These are phyloP conservation scores for Patellifolia procumbens DNA, from an alignment of 179 eudicot species.

Conservation along the genomic window DNA sequence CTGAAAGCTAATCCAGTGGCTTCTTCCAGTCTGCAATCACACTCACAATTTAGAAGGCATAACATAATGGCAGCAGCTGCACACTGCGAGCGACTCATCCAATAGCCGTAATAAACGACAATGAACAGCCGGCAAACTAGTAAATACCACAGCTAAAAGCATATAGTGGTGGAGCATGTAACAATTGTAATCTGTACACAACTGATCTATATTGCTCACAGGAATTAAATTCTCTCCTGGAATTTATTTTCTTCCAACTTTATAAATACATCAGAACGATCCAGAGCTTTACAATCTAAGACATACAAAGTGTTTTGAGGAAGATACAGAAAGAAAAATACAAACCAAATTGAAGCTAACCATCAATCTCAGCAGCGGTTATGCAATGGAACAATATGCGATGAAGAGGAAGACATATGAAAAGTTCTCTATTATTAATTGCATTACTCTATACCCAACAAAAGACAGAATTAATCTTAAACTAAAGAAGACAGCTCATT, in stretches of 20 bases:
- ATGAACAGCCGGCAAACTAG: neutral
- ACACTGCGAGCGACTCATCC: neutral
- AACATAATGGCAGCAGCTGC: constrained; percentile 15
- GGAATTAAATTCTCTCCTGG: neutral
- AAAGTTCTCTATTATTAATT: no score
- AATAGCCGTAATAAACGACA: neutral
- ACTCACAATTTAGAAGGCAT: constrained; percentile 22
- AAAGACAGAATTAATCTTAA: neutral
- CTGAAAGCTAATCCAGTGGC: constrained; percentile 86
- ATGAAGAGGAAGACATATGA: neutral
- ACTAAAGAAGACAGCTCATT: neutral
- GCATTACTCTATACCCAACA: neutral
- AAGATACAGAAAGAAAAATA: neutral
- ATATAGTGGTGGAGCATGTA: neutral
- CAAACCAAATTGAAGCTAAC: neutral
- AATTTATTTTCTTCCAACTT: neutral
- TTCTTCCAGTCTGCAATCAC: constrained; percentile 79
- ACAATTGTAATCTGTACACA: neutral
- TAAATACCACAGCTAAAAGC: neutral
- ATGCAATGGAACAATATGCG: neutral
- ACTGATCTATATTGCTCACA: neutral
- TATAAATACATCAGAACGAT: neutral
- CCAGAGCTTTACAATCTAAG: neutral
- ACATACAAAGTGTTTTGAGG: no score
- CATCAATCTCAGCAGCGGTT: neutral